Evolutionary conservation across 257 asterid genomes (phyloP).

Genomic region (Petunia secreta): DNA sequence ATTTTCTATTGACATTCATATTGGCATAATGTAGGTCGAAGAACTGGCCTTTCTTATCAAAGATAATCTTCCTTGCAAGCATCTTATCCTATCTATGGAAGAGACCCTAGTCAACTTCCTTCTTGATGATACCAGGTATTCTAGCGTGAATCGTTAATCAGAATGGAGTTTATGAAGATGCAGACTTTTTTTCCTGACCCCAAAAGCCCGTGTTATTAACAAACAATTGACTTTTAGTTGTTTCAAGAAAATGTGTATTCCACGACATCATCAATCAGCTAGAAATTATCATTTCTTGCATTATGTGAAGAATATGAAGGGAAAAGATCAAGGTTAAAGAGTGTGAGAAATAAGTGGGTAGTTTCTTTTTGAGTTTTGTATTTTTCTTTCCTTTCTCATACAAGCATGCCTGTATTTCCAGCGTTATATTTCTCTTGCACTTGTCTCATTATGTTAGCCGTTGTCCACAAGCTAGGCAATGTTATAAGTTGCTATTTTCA

Average conservation of each 20-base stretch:
- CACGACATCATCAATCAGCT: background rate
- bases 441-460: background rate
- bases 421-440: background rate
- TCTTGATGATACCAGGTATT: slow-evolving; percentile 68
- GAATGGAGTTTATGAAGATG: background rate
- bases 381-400: background rate
- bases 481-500: background rate
- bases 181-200: background rate
- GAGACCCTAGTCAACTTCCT: slow-evolving; percentile 70
- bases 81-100: slow-evolving; percentile 83
- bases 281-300: background rate
- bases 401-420: background rate
- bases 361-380: background rate
- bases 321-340: background rate
- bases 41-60: slow-evolving; percentile 86
- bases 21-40: slow-evolving; percentile 60
- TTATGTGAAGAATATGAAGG: background rate
- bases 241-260: background rate
- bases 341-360: background rate
- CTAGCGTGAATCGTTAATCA: background rate
- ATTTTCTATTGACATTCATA: background rate
- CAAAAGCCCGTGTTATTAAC: background rate
- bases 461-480: background rate
- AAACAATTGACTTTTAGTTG: slow-evolving; percentile 1
- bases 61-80: slow-evolving; percentile 83